A percentile compares a stretch with the other conserved stretches of the same genome.
Conservation (phyloP, 441 rosid genomes). For the Pelargonium cotyledonis region DNA sequence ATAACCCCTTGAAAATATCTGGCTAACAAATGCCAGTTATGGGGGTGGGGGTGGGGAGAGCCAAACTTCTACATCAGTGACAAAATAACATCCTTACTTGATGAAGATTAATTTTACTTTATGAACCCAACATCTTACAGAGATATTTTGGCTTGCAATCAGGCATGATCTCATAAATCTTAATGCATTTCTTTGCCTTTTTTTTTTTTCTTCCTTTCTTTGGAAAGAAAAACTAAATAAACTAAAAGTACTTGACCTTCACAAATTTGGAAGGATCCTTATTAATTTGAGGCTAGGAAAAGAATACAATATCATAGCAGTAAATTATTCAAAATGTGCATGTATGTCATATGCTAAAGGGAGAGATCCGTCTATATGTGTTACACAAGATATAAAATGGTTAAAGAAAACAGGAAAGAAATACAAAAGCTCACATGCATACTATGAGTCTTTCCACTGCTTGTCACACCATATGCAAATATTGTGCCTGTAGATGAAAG, state of each 20-base stretch:
- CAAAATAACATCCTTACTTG: not conserved
- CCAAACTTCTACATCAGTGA: no score
- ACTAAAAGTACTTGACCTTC: not conserved
- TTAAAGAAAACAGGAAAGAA: no score
- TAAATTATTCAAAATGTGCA: no score
- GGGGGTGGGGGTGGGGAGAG: no score
- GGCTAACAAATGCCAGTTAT: no score
- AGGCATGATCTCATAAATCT: not conserved
- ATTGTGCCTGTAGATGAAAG: conserved; percentile 65
- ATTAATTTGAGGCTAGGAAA: not conserved
- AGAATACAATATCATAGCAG: no score
- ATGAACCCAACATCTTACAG: not conserved
- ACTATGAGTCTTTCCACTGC: conserved; percentile 99
- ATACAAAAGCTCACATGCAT: conserved; percentile 70
- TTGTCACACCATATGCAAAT: conserved; percentile 98
- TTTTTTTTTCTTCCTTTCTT: not conserved
- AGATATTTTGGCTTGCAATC: not conserved
- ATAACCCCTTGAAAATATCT: no score
- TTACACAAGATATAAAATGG: no score
- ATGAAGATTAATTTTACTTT: not conserved
- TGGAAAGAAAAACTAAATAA: not conserved
- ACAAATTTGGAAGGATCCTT: not conserved
- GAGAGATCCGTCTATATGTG: no score
- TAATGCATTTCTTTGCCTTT: not conserved
- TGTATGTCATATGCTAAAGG: no score